Evolutionary conservation across 2,329 filamentous ascomycete genomes (phyloP), one percentile per base, ranked within the genome.

Genomic region (Monilinia vaccinii-corymbosi): DNA sequence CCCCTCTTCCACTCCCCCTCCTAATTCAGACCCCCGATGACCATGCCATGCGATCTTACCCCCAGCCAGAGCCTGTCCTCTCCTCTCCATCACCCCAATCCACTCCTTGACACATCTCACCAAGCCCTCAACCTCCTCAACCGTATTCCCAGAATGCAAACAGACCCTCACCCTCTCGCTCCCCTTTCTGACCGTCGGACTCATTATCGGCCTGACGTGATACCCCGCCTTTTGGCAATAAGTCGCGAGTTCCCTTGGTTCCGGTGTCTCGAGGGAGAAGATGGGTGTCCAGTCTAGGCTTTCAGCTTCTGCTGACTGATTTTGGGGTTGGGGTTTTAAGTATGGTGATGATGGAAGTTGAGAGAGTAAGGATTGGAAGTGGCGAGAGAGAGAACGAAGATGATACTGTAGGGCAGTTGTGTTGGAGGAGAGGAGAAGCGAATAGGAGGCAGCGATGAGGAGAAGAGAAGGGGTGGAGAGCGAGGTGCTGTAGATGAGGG

Each of bases 101-200:
- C 70, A 71, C 18, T 47, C 45, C 23, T 51, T 59, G 13, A 71
- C 65, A 25, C 58, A 62, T 8, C 18, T 53, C 4, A 70, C 66
- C 25, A 89, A 69, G 0, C 74, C 76, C 6, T 84, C 76, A 0
- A 88, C 75, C 61, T 89, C 77, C 5, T 75, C 73, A 8, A 73
- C 61, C 0, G 81, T 85, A 63, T 89, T 90, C 0, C 80, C 82
- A 0, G 85, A 83, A 71, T 90, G 87, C 2, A 90, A 70, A 70
- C 86, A 89, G 0, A 90, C 75, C 10, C 87, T 75, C 0, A 89
- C 81, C 13, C 87, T 75, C 69, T 88, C 84, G 6, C 75, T 81
- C 0, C 86, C 85, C 2, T 69, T 71, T 0, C 85, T 84, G 2
- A 90, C 85, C 0, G 86, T 89, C 0, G 87, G 87, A 1, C 84